phyloP scores from a whole-genome alignment of 75 land plant species.

The Gnetum montanum region DNA sequence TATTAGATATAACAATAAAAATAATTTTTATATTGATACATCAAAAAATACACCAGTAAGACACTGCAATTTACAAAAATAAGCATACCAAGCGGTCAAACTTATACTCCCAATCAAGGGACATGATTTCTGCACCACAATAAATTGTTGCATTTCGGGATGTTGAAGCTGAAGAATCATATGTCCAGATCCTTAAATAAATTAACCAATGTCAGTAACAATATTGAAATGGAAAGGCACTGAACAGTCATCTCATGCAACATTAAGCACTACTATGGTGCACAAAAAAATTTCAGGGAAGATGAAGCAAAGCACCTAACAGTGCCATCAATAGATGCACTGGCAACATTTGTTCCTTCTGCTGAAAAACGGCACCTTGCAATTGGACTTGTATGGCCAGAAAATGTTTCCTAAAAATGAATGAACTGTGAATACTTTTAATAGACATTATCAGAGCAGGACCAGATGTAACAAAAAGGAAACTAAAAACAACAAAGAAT shows the following conservation, averaged over 20 bases:
- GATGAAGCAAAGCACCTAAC: conserved; percentile 50
- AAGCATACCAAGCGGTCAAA: conserved; percentile 80
- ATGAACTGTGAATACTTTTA: neutral
- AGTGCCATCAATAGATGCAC: conserved; percentile 92
- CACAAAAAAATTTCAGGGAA: neutral
- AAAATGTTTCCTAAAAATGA: conserved; percentile 66
- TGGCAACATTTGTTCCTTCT: conserved; percentile 85
- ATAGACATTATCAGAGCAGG: neutral
- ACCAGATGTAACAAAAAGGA: neutral
- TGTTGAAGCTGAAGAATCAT: conserved; percentile 61
- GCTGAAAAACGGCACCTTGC: conserved; percentile 86
- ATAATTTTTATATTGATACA: neutral
- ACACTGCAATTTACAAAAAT: neutral
- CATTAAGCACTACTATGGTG: neutral
- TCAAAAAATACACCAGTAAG: neutral
- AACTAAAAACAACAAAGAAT: neutral
- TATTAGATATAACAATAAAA: neutral
- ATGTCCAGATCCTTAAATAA: conserved; percentile 96
- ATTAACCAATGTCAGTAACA: no score
- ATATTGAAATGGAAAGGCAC: no score
- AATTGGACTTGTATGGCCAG: conserved; percentile 92
- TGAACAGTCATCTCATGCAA: no score
- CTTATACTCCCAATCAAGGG: conserved; percentile 94
- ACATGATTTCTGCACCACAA: conserved; percentile 85
- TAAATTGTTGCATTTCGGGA: conserved; percentile 98